Evolutionary conservation across 139 green algal species (phyloP), one percentile per base, ranked within the genome.

Genomic region (Dunaliella sp.): DNA sequence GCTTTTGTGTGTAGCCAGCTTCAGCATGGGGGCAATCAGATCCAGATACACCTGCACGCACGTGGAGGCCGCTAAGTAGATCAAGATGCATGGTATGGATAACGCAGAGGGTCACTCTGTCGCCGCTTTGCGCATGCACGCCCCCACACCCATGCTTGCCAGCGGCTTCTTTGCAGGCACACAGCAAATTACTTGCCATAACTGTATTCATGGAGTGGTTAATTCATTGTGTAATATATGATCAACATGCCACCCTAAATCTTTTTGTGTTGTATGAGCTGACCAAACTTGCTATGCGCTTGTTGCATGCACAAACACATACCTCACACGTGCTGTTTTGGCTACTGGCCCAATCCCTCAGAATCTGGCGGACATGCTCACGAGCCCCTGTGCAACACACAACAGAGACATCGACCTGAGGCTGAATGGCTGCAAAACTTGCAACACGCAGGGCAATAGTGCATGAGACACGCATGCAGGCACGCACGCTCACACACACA

Each of bases 21-120:
- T 31, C 48, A 87, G 84, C 57, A 87, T 38, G 16, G 84, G 84
- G 12, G 78, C 2, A 1, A 83, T 78, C 22, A 77, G 84, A 2
- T 32, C 84, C 21, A 28, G 2, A 26, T 84, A 74, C n/a, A 84
- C 48, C 84, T 87, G 73, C n/a, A 37, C 48, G 16, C 7, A 16
- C 16, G 7, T 26, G 7, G 48, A 65, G 48, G 16, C 7, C 16
- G 48, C 16, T 7, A 65, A 65, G 48, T 16, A 65, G n/a, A 65
- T 65, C 16, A 16, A 65, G 48, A 7, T 65, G 48, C 7, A 7
- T 65, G 7, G 16, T 26, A 65, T 7, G 48, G 7, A 16, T 7
- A 65, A 65, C 7, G 7, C 7, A 7, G 7, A 65, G 48, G 7
- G 48, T 65, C 48, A 65, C 48, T 26, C 48, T 65, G n/a, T n/a